phyloP scores from a whole-genome alignment of 1,284 basidiomycete species.

The Thecaphora thlaspeos region DNA sequence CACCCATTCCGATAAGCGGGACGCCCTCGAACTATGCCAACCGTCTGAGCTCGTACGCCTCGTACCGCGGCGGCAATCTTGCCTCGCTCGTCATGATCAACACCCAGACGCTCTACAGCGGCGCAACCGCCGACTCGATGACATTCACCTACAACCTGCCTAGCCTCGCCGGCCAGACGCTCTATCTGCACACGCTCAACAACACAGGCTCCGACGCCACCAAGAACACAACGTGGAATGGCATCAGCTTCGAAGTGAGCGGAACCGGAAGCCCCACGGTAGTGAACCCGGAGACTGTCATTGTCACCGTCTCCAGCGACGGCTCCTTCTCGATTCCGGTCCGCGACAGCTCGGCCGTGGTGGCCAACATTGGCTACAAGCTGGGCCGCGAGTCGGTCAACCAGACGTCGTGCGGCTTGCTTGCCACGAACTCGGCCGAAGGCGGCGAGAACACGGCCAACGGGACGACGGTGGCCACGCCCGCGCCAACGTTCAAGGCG shows the following conservation, averaged over 20 bases:
- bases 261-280: constrained; percentile 20
- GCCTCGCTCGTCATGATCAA: constrained; percentile 39
- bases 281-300: constrained; percentile 16
- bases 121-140: constrained; percentile 14
- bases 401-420: constrained; percentile 13
- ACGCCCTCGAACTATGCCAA: constrained; percentile 22
- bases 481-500: constrained; percentile 41
- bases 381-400: constrained; percentile 26
- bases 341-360: constrained; percentile 38
- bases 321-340: constrained; percentile 34
- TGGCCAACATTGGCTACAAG: constrained; percentile 22
- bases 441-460: constrained; percentile 3
- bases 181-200: constrained; percentile 30
- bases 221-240: constrained; percentile 39
- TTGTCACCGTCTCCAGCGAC: constrained; percentile 26
- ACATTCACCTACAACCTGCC: constrained; percentile 29
- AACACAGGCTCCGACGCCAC: constrained; percentile 34
- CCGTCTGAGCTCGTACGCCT: constrained; percentile 29
- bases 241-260: constrained; percentile 36
- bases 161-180: constrained; percentile 25
- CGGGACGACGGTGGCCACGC: constrained; percentile 8
- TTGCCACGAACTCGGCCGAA: constrained; percentile 4
- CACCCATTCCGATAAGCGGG: constrained; percentile 19
- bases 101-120: constrained; percentile 23
- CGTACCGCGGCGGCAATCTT: constrained; percentile 23